Conservation (phyloP, 495 filamentous ascomycete genomes). For the Oleoguttula mirabilis region DNA sequence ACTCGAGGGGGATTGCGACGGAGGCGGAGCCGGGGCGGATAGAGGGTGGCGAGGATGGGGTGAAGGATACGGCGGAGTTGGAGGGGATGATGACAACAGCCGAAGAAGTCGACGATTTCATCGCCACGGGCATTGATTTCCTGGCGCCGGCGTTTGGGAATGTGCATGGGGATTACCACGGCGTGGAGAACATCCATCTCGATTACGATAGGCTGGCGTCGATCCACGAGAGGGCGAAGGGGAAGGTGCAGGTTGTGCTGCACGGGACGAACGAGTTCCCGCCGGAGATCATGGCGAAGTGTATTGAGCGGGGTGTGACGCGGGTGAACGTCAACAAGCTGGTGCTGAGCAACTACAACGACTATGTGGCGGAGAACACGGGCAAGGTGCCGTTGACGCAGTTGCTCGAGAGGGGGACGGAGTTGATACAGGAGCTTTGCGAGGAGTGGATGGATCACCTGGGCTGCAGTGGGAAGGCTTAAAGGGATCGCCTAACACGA, state of each 20-base stretch:
- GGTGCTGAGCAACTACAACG: slow-evolving; percentile 19
- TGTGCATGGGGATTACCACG: slow-evolving; percentile 67
- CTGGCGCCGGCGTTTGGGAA: slow-evolving; percentile 77
- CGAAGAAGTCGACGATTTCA: slow-evolving; percentile 65
- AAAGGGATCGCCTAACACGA: too few species aligned
- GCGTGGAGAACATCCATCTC: slow-evolving; percentile 56
- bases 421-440: slow-evolving; percentile 13
- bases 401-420: slow-evolving; percentile 21
- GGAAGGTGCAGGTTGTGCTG: slow-evolving; percentile 54
- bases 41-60: slow-evolving; percentile 74
- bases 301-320: slow-evolving; percentile 19
- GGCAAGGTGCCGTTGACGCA: slow-evolving; percentile 18
- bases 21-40: slow-evolving; percentile 77
- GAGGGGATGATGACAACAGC: slow-evolving; percentile 66
- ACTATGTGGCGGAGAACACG: slow-evolving; percentile 14
- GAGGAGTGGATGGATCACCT: slow-evolving; percentile 22
- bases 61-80: slow-evolving; percentile 62
- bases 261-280: slow-evolving; percentile 35
- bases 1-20: slow-evolving; percentile 60
- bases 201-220: slow-evolving; percentile 57
- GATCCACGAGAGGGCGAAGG: slow-evolving; percentile 52
- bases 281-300: slow-evolving; percentile 18
- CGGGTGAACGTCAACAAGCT: slow-evolving; percentile 26
- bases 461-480: slow-evolving; percentile 20
- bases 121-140: slow-evolving; percentile 69